phyloP scores from a whole-genome alignment of 352 stramenopile species.

The Thalassiosira oceanica region DNA sequence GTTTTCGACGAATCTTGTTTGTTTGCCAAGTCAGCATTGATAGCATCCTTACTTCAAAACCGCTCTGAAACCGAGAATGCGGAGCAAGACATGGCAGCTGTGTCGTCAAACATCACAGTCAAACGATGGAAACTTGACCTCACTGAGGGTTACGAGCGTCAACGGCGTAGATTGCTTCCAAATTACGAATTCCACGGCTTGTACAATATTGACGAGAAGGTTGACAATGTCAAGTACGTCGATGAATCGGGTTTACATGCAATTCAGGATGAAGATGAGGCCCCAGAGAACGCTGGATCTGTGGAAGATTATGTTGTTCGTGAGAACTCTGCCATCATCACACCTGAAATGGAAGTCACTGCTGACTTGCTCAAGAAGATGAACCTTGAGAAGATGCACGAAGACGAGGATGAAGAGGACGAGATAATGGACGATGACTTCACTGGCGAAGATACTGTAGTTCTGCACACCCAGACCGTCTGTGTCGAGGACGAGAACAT shows the following conservation, averaged over 20 bases:
- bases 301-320: slow-evolving; percentile 2
- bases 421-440: slow-evolving; percentile 57
- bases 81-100: slow-evolving; percentile 6
- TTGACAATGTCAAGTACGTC: slow-evolving; percentile 54
- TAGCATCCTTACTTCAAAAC: slow-evolving; percentile 28
- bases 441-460: slow-evolving; percentile 34
- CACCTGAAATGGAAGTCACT: slow-evolving; percentile 69
- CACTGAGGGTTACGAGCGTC: slow-evolving; percentile 78
- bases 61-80: slow-evolving; percentile 16
- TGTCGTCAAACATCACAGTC: slow-evolving; percentile 38
- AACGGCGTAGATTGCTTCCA: slow-evolving; percentile 70
- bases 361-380: slow-evolving; percentile 79
- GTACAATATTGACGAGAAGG: slow-evolving; percentile 81
- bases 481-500: slow-evolving; percentile 34
- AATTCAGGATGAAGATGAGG: slow-evolving; percentile 24
- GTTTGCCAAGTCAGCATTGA: slow-evolving; percentile 48
- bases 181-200: slow-evolving; percentile 84
- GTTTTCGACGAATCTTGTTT: slow-evolving; percentile 41
- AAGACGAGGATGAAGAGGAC: slow-evolving; percentile 70
- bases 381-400: slow-evolving; percentile 57
- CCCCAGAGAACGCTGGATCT: slow-evolving; percentile 3
- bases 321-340: slow-evolving; percentile 11
- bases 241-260: slow-evolving; percentile 37
- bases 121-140: slow-evolving; percentile 82
- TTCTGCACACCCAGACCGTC: slow-evolving; percentile 29